A percentile compares a stretch with the other conserved stretches of the same genome.
Evolutionary conservation across 2,329 filamentous ascomycete genomes (phyloP).

Genomic region (Lecanosticta acicola): DNA sequence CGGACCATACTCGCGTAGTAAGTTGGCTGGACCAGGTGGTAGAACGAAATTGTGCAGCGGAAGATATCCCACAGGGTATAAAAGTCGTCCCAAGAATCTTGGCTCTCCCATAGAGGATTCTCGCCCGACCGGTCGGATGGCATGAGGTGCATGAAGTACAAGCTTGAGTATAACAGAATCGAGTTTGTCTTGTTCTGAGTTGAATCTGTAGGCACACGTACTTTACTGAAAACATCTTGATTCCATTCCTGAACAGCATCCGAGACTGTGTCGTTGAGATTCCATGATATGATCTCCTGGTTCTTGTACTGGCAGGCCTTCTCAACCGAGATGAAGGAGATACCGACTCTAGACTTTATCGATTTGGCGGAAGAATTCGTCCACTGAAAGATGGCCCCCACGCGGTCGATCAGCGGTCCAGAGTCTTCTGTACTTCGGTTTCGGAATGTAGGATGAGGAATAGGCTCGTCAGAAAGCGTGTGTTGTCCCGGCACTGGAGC

Average conservation of each 20-base stretch:
- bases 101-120: constrained; percentile 59
- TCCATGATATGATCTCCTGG: constrained; percentile 47
- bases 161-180: constrained; percentile 58
- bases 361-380: constrained; percentile 28
- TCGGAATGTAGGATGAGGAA: constrained; percentile 38
- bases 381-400: constrained; percentile 51
- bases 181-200: constrained; percentile 48
- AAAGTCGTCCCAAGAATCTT: constrained; percentile 65
- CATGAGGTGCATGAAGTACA: constrained; percentile 66
- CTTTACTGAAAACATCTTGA: constrained; percentile 55
- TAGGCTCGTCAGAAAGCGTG: constrained; percentile 20
- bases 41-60: constrained; percentile 58
- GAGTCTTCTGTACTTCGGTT: constrained; percentile 19
- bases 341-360: constrained; percentile 54
- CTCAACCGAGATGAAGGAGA: constrained; percentile 60
- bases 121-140: constrained; percentile 67
- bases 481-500: constrained; percentile 23
- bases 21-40: constrained; percentile 59
- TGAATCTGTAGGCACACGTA: constrained; percentile 53
- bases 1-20: constrained; percentile 62
- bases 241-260: constrained; percentile 54
- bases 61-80: constrained; percentile 65
- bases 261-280: constrained; percentile 25
- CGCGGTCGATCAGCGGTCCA: constrained; percentile 39
- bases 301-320: constrained; percentile 58